Evolutionary conservation across 495 filamentous ascomycete species (phyloP).

Genomic region (Lasiosphaeris hirsuta): DNA sequence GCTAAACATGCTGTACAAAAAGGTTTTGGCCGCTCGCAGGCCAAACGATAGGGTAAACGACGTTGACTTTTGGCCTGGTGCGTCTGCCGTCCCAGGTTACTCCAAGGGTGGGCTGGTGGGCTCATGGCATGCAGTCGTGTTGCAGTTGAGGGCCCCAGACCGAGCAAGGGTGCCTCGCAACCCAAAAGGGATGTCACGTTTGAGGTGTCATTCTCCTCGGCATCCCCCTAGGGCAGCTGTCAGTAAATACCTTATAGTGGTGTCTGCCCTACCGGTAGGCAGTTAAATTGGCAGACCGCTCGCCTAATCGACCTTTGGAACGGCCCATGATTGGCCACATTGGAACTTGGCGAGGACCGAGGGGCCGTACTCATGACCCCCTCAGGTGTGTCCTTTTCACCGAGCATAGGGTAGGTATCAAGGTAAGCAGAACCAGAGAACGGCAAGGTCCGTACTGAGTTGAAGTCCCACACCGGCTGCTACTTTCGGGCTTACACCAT

Average conservation of each 20-base stretch:
- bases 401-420: not conserved
- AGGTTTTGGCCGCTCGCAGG: no score
- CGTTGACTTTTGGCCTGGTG: no score
- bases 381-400: not conserved
- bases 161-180: not conserved
- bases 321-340: slow-evolving; percentile 6
- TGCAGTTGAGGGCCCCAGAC: not conserved
- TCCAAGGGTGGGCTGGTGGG: no score
- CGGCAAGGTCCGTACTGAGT: no score
- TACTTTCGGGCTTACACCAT: no score
- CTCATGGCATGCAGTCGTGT: no score
- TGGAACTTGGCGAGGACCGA: not conserved
- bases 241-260: not conserved
- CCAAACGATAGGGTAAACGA: no score
- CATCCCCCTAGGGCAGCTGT: not conserved
- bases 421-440: no score
- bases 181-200: slow-evolving; percentile 12
- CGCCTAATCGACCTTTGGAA: slow-evolving; percentile 3
- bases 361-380: not conserved
- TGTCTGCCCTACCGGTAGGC: slow-evolving; percentile 23
- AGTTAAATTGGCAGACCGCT: slow-evolving; percentile 5
- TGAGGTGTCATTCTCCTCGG: slow-evolving; percentile 14
- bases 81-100: no score
- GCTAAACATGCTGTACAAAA: no score
- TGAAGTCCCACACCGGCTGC: no score